Base-by-base conservation (phyloP, 176 grass and related monocot species). In the Miscanthus lutarioriparius region DNA sequence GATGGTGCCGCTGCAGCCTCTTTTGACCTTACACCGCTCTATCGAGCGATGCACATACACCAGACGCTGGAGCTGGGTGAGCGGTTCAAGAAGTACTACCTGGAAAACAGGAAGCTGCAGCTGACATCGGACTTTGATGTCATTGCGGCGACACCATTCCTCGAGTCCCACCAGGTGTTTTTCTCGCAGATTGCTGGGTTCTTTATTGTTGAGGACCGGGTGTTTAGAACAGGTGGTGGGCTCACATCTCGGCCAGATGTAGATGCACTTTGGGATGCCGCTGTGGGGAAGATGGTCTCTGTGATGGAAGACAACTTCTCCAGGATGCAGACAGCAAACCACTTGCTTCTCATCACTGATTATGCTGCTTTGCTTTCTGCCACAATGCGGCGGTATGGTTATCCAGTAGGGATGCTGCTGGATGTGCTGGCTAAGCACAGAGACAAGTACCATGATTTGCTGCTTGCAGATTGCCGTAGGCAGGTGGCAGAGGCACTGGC, bases 41-140 rank as follows among this genome's bases (percentile, higher is more conserved):
- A 99, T 80, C 91, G 97, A 10, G 97, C 97, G 11, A 90, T 92
- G 88, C 97, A 99, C 61, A 94, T 96, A 85, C 86, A 99, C 85
- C 88, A 91, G 63, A 99, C 93, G 2, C 90, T 99, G 48, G 90
- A 78, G 11, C 88, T 91, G 38, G 93, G 86, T 40, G 97, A 96
- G 27, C 85, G 91, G 9, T 99, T 99, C 81, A 95, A 95, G 74
- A 90, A 91, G 86, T 99, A 94, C 68, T 99, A 99, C 74, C 86
- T 94, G 44, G 96, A 99, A 88, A 99, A 99, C 76, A 90, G 97
- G 76, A 99, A 99, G 91, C 84, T 99, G 47, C 97, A 99, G 88
- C 79, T 99, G 8, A 99, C 93, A 7, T 99, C 97, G 1, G 97
- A 99, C 82, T 99, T 96, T n/a, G 91, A 99, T 86, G 93, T 99